Conservation (phyloP, 1,139 yeast species). For the Hyphopichia pseudoburtonii region DNA sequence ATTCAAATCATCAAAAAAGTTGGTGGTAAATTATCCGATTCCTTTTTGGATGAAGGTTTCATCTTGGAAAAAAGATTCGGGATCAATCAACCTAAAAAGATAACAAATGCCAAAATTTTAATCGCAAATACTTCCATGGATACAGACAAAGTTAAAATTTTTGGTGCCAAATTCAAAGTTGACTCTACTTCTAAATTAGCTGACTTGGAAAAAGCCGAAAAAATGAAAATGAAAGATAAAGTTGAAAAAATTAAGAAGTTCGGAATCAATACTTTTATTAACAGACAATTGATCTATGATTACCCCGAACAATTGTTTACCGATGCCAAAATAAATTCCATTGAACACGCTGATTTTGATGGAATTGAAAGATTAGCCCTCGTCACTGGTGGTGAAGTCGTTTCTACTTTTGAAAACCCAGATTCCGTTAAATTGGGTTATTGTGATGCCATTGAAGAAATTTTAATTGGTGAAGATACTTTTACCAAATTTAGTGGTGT, state of each 20-base stretch:
- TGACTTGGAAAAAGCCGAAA: constrained; percentile 93
- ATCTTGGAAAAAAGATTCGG: constrained; percentile 91
- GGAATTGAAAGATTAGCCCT: constrained; percentile 96
- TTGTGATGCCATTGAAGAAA: constrained; percentile 88
- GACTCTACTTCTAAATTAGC: constrained; percentile 95
- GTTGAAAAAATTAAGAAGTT: constrained; percentile 82
- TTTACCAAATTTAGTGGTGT: constrained; percentile 91
- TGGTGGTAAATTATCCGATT: constrained; percentile 90
- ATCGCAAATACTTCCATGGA: constrained; percentile 97
- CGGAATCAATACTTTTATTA: constrained; percentile 87
- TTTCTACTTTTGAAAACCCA: constrained; percentile 92
- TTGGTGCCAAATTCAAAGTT: constrained; percentile 97
- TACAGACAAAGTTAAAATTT: constrained; percentile 93
- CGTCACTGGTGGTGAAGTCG: constrained; percentile 98
- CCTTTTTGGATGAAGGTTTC: constrained; percentile 94
- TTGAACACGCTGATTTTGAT: constrained; percentile 98
- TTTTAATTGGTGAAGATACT: constrained; percentile 87
- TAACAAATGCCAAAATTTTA: constrained; percentile 81
- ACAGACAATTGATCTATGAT: constrained; percentile 94
- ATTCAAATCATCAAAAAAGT: constrained; percentile 91
- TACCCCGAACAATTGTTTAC: constrained; percentile 96
- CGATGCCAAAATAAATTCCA: constrained; percentile 83
- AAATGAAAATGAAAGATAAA: constrained; percentile 86
- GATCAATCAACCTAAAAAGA: constrained; percentile 84
- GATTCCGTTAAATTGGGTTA: constrained; percentile 82